Conservation (phyloP, 169 alveolate genomes). For the Plasmodium cynomolgi region DNA sequence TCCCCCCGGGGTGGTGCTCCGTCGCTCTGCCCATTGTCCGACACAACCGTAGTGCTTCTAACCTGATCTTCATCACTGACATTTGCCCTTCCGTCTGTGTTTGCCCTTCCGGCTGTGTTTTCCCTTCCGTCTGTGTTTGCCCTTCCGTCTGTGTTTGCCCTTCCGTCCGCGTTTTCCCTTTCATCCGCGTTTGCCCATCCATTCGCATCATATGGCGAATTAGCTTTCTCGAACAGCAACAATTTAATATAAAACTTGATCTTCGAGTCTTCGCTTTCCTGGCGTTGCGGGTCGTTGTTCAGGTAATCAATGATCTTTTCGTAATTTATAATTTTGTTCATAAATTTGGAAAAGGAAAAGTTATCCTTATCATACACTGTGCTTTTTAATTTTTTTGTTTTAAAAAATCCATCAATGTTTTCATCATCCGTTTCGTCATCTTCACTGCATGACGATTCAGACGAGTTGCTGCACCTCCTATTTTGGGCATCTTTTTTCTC, state of each 20-base stretch:
- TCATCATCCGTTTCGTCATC: constrained; percentile 73
- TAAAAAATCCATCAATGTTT: constrained; percentile 73
- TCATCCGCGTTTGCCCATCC: neutral
- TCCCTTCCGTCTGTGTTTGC: neutral
- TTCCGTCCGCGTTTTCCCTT: neutral
- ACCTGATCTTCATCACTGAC: neutral
- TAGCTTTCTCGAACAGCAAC: constrained; percentile 51
- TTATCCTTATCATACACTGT: constrained; percentile 60
- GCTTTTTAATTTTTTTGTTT: constrained; percentile 59
- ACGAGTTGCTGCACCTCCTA: neutral
- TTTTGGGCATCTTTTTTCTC: neutral
- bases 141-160: neutral
- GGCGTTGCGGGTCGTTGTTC: constrained; percentile 65
- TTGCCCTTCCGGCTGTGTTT: neutral
- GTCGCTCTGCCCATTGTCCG: neutral
- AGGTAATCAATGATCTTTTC: constrained; percentile 73
- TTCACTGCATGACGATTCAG: constrained; percentile 66
- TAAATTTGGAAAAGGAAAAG: constrained; percentile 60
- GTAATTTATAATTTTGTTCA: constrained; percentile 55
- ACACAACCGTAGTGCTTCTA: neutral
- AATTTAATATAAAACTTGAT: constrained; percentile 42
- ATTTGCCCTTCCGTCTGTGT: neutral
- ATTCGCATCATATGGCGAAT: constrained; percentile 1
- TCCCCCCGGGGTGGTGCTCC: neutral
- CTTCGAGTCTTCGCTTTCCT: constrained; percentile 43